phyloP scores from a whole-genome alignment of 106 monocot genomes.

The Dendrobium chrysotoxum region DNA sequence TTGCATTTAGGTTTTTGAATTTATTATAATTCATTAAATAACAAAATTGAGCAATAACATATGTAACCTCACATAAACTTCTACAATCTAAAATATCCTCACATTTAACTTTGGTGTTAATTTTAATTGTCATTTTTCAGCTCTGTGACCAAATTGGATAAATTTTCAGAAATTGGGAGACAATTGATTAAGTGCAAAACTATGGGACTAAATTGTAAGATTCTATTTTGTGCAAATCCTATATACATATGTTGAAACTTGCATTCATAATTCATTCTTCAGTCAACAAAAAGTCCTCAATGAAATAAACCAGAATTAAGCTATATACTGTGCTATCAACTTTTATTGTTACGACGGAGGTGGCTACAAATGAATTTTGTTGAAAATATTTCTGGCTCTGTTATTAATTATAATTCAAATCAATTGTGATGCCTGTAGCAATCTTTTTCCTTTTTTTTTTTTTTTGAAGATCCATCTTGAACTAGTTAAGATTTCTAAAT shows the following conservation, averaged over 20 bases:
- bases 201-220: conserved; percentile 22
- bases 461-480: background rate
- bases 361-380: background rate
- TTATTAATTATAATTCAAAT: background rate
- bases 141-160: no score
- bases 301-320: background rate
- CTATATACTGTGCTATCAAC: background rate
- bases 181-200: no score
- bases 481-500: background rate
- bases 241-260: background rate
- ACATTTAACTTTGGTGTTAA: no score
- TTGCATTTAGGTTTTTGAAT: no score
- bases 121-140: no score
- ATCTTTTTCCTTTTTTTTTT: no score
- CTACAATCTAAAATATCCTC: no score
- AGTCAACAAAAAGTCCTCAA: background rate
- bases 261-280: background rate
- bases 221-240: background rate
- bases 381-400: background rate
- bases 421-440: background rate
- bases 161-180: no score
- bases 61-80: no score
- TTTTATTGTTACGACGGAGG: background rate
- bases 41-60: no score
- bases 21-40: no score